Conservation (phyloP, 805 yeast species). For the Kuraishia capsulata region DNA sequence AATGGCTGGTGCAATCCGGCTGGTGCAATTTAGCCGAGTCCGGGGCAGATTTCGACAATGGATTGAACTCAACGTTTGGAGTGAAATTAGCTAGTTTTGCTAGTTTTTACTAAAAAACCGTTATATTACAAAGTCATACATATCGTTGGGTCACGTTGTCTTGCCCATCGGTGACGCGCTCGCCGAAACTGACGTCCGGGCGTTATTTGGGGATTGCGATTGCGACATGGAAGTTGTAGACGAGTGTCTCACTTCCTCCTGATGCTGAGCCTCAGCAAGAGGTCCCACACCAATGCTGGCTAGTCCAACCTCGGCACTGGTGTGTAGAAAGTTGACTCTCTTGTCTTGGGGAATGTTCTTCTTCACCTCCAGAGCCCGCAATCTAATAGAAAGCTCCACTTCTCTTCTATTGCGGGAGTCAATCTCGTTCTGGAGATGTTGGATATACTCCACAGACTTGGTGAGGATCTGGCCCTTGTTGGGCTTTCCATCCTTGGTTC, state of each 20-base stretch:
- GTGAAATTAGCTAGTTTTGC: too few relatives aligned
- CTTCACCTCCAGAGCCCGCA: constrained; percentile 42
- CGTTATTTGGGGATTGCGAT: not conserved
- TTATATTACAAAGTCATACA: too few relatives aligned
- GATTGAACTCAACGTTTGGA: too few relatives aligned
- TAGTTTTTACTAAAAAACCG: too few relatives aligned
- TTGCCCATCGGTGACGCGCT: not conserved
- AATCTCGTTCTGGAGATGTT: constrained; percentile 56
- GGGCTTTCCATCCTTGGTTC: constrained; percentile 79
- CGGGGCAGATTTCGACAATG: too few relatives aligned
- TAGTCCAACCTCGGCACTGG: constrained; percentile 73
- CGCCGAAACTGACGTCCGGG: not conserved
- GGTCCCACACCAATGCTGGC: constrained; percentile 82
- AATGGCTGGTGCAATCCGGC: too few relatives aligned
- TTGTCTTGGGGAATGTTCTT: constrained; percentile 30
- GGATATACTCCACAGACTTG: constrained; percentile 67
- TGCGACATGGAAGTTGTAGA: not conserved
- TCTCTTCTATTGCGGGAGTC: constrained; percentile 75
- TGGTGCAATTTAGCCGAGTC: too few relatives aligned
- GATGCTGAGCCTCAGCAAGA: constrained; percentile 31
- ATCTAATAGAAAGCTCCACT: constrained; percentile 56
- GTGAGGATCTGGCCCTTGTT: constrained; percentile 76
- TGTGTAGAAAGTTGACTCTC: constrained; percentile 38
- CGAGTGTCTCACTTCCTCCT: not conserved
- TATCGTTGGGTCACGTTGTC: too few relatives aligned